Evolutionary conservation across 2,329 filamentous ascomycete genomes (phyloP).

Genomic region (Ophioceras dolichostomum): DNA sequence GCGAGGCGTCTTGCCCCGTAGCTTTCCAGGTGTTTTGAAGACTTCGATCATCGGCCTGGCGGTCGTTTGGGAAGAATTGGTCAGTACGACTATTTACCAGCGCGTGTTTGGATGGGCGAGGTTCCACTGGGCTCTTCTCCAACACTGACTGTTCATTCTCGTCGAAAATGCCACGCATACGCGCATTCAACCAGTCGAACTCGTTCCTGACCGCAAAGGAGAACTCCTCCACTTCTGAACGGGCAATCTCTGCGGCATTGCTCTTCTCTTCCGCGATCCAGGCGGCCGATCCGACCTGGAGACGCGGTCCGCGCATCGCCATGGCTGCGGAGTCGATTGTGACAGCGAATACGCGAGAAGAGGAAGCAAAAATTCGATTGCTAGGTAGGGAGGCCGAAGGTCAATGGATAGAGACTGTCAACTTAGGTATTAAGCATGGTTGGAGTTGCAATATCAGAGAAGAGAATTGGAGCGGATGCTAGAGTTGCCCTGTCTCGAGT

Average conservation of each 20-base stretch:
- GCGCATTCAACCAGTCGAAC: conserved; percentile 95
- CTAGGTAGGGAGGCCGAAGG: background rate
- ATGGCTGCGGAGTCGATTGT: conserved; percentile 10
- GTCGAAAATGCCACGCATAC: conserved; percentile 90
- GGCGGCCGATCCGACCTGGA: conserved; percentile 65
- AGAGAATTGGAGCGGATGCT: background rate
- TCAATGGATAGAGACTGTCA: background rate
- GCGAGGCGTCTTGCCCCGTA: conserved; percentile 70
- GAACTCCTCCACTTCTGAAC: conserved; percentile 85
- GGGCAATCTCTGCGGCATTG: conserved; percentile 61
- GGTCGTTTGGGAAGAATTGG: background rate
- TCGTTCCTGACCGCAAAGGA: conserved; percentile 87
- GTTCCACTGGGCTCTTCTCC: background rate
- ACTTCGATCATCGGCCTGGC: conserved; percentile 78
- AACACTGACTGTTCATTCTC: conserved; percentile 68
- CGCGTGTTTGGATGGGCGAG: background rate
- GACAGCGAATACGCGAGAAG: background rate
- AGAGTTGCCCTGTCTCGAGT: too few relatives aligned
- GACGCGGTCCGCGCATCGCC: conserved; percentile 42
- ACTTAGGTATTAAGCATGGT: conserved; percentile 2
- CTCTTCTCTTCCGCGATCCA: conserved; percentile 82
- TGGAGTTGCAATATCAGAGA: background rate
- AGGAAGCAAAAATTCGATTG: background rate
- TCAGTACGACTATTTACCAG: background rate
- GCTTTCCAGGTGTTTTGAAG: conserved; percentile 86